Percentiles rank a stretch among this genome's conserved stretches.
Conservation (phyloP, 495 filamentous ascomycete genomes). For the Filosporella fistucella region DNA sequence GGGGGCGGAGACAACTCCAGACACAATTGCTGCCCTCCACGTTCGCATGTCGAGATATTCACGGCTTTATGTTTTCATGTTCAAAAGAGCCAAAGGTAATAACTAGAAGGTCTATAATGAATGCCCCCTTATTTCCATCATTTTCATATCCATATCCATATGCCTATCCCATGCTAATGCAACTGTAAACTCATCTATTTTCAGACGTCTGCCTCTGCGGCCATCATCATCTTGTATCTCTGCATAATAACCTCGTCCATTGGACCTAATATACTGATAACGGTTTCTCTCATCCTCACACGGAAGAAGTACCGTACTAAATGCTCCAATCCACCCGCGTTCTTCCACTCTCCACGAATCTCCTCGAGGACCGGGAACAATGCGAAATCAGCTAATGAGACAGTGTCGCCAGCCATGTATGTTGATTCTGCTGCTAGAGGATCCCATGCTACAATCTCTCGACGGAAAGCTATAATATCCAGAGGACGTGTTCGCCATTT, state of each 20-base stretch:
- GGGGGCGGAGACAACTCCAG: too few relatives aligned
- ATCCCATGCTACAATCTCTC: slow-evolving; percentile 45
- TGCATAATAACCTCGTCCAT: too few relatives aligned
- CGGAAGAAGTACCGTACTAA: slow-evolving; percentile 10
- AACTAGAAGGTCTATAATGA: too few relatives aligned
- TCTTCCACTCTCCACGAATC: slow-evolving; percentile 35
- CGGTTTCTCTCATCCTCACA: slow-evolving; percentile 6
- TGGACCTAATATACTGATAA: slow-evolving; percentile 9
- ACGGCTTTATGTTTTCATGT: too few relatives aligned
- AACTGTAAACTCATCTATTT: too few relatives aligned
- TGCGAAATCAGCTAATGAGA: slow-evolving; percentile 64
- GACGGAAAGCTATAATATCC: slow-evolving; percentile 27
- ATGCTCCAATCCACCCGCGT: neutral
- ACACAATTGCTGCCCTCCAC: too few relatives aligned
- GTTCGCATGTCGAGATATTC: too few relatives aligned
- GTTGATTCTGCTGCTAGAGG: slow-evolving; percentile 33
- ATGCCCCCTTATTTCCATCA: too few relatives aligned
- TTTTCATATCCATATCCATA: too few relatives aligned
- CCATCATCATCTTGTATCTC: neutral
- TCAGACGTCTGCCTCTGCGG: neutral
- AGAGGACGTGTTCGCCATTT: slow-evolving; percentile 26
- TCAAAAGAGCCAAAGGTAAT: too few relatives aligned
- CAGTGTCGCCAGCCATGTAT: slow-evolving; percentile 52
- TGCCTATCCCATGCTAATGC: too few relatives aligned
- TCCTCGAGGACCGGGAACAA: slow-evolving; percentile 68